Conservation (phyloP, 768 basidiomycete species). For the Lactarius indigo region DNA sequence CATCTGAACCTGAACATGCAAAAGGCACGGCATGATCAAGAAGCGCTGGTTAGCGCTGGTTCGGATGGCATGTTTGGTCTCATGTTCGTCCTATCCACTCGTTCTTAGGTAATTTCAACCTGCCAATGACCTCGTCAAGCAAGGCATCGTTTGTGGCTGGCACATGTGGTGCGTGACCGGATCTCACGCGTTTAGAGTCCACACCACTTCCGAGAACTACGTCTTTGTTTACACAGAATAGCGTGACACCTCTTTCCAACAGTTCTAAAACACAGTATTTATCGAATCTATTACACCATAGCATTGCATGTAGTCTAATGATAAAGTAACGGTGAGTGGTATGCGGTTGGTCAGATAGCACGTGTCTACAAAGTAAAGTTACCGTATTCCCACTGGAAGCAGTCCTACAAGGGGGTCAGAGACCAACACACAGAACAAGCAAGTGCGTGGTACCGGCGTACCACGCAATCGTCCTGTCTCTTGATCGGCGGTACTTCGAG, state of each 20-base stretch:
- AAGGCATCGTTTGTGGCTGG: no score
- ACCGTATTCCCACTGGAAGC: constrained; percentile 69
- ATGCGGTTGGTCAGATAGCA: no score
- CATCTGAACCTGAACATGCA: no score
- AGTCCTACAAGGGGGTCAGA: constrained; percentile 46
- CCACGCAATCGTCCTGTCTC: constrained; percentile 62
- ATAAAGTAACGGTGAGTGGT: neutral
- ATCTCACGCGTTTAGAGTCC: no score
- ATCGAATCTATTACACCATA: neutral
- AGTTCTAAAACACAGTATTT: neutral
- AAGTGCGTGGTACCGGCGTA: constrained; percentile 32
- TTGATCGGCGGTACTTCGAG: constrained; percentile 57
- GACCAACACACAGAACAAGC: neutral
- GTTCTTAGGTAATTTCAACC: no score
- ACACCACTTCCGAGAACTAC: neutral
- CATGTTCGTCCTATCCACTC: no score
- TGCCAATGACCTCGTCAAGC: no score
- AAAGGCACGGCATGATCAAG: no score
- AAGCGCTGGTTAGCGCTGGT: no score
- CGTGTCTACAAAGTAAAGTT: constrained; percentile 31
- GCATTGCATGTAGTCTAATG: neutral
- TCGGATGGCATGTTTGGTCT: no score
- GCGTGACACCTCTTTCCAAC: neutral
- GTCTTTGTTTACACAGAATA: neutral
- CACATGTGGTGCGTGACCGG: no score